Percentiles rank a stretch among this genome's conserved stretches.
These are phyloP conservation scores for Osmozyma mogii DNA, from an alignment of 805 yeast genomes.

Conservation along the genomic window DNA sequence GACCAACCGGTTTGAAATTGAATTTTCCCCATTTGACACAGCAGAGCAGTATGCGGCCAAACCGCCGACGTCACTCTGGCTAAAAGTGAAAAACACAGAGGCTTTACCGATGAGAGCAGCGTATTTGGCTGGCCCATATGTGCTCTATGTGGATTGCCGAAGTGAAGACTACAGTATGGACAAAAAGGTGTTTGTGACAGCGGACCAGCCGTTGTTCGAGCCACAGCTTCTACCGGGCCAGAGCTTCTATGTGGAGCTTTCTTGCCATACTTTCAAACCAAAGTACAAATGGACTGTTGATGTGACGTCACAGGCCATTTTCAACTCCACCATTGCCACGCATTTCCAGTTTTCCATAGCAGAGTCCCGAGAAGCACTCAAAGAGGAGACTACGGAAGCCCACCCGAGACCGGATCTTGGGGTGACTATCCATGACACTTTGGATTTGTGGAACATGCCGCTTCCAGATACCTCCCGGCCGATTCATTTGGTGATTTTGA, in stretches of 20 bases:
- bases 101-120: conserved; percentile 71
- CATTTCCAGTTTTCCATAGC: conserved; percentile 57
- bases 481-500: conserved; percentile 73
- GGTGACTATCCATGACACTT: conserved; percentile 51
- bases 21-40: conserved; percentile 9
- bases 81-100: conserved; percentile 65
- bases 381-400: conserved; percentile 25
- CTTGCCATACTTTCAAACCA: conserved; percentile 54
- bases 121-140: conserved; percentile 81
- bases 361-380: conserved; percentile 31
- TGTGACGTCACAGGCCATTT: conserved; percentile 70
- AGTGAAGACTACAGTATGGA: conserved; percentile 56
- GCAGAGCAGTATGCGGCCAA: conserved; percentile 10
- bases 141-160: conserved; percentile 74
- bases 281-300: conserved; percentile 73
- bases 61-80: conserved; percentile 30
- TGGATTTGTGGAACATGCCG: conserved; percentile 71
- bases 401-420: conserved; percentile 22
- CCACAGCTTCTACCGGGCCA: conserved; percentile 69
- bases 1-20: conserved; percentile 8
- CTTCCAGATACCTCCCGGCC: conserved; percentile 41
- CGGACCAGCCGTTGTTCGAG: conserved; percentile 70
- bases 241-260: conserved; percentile 48
- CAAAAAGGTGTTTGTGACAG: conserved; percentile 51
- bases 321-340: conserved; percentile 61